phyloP scores from a whole-genome alignment of 1,284 basidiomycete genomes.

The Neonothopanus nambi region DNA sequence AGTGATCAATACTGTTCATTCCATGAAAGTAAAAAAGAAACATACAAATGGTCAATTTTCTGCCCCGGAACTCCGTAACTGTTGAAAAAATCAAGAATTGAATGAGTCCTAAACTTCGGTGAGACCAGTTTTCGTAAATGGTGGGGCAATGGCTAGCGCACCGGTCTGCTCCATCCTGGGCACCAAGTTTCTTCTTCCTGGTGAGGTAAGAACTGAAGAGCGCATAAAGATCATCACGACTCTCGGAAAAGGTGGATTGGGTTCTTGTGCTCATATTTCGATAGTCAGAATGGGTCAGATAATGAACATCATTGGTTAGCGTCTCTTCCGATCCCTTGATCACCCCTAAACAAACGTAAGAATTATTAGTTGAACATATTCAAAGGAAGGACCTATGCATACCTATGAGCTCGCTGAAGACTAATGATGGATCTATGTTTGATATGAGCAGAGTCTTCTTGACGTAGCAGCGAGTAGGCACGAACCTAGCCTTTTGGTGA shows the following conservation, averaged over 20 bases:
- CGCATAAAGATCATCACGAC: slow-evolving; percentile 50
- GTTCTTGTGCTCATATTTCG: slow-evolving; percentile 47
- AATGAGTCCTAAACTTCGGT: slow-evolving; percentile 44
- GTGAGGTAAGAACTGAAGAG: slow-evolving; percentile 58
- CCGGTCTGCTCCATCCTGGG: slow-evolving; percentile 67
- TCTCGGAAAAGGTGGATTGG: slow-evolving; percentile 54
- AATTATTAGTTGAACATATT: not conserved
- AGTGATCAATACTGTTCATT: not conserved
- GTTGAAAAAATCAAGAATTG: slow-evolving; percentile 44
- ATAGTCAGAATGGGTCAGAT: slow-evolving; percentile 48
- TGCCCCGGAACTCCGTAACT: slow-evolving; percentile 36
- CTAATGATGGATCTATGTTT: slow-evolving; percentile 54
- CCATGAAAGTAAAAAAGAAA: slow-evolving; percentile 5
- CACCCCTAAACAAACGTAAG: slow-evolving; percentile 45
- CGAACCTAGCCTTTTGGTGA: slow-evolving; percentile 60
- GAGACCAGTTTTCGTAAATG: slow-evolving; percentile 12
- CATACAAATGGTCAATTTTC: slow-evolving; percentile 61
- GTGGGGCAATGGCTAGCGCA: slow-evolving; percentile 26
- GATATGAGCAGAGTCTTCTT: not conserved
- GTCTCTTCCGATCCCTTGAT: slow-evolving; percentile 67
- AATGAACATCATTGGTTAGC: slow-evolving; percentile 31
- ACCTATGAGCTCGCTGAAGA: slow-evolving; percentile 74
- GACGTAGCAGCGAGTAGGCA: not conserved
- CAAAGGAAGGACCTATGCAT: slow-evolving; percentile 8
- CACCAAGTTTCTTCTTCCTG: slow-evolving; percentile 43